Base-by-base conservation (phyloP, 495 filamentous ascomycete species). In the Tetracladium marchalianum region DNA sequence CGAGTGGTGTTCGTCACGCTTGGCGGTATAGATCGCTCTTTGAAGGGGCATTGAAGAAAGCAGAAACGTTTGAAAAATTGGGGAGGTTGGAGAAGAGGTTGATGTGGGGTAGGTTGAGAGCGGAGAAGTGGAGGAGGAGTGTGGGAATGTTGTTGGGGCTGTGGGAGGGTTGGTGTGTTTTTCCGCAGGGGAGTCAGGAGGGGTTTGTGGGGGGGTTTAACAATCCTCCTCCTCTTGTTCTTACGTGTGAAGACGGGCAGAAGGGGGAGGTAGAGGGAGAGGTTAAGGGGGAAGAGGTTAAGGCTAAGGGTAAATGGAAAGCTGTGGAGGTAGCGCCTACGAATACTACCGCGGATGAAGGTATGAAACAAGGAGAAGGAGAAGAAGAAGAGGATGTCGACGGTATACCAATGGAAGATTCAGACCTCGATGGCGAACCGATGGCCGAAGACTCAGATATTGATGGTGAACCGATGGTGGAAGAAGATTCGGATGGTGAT, bases 151-250 rank as follows among this genome's bases (percentile, higher is more conserved):
- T 96, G 12, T 60, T 98, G 8, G 71, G 74, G 13, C 60, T 89
- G 37, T 98, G 92, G 92, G 87, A 95, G 64, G 81, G 80, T 1
- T 90, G 85, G 85, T 85, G 81, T 54, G 83, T 90, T 8, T 98
- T 98, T 55, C 78, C 83, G 1, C 75, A 82, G 35, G 74, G 78
- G 16, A 80, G 76, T 31, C 84, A 90, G 48, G 81, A 85, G 50
- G 67, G 78, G 42, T 89, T 97, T 52, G 73, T 73, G 34, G 59
- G 74, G 39, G 75, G 76, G 7, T 96, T 97, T 50, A 75, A 81
- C 34, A 82, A 84, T 47, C 84, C 86, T 35, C 84, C 85, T 5
- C 61, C 80, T 15, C 22, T 27, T 27, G 22, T n/a, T n/a, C n/a
- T n/a, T n/a, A n/a, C n/a, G n/a, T n/a, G 22, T 27, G 22, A 7